Evolutionary conservation across 2,329 filamentous ascomycete species (phyloP), one percentile per base, ranked within the genome.

Genomic region (Aspergillus pseudotamarii): DNA sequence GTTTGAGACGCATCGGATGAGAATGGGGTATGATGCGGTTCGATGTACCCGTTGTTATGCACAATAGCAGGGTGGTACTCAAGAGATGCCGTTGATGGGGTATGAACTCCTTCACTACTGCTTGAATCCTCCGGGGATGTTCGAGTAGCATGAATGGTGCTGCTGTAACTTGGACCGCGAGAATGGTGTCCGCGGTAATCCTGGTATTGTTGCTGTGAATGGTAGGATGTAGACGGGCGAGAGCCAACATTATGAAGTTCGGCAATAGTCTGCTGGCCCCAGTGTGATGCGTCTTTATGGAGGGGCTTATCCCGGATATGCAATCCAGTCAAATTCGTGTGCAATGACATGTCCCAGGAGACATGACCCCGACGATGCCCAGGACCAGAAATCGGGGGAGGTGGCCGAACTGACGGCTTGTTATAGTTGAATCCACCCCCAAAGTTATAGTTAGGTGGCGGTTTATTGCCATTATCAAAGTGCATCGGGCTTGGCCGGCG

Each of bases 401-500:
- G 71, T 23, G 79, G 78, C 26, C 79, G 77, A 38, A 72, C 72
- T 9, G 72, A 64, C 5, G 76, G 73, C 30, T 74, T 74, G 8
- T 65, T 62, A 45, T 78, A 78, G 57, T 72, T 76, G 64, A 77
- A 80, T 0, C 74, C 73, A 30, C 73, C 71, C 12, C 73, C 72
- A 62, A 78, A 76, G 9, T 60, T 69, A 56, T 74, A 69, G 41
- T 60, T 70, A 4, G 69, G 67, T n/a, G 69, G 56, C n/a, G 72
- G 78, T 59, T 19, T 80, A 68, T 57, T 78, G 4, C 81, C 81
- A 48, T 79, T 72, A 68, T 96, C 92, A 11, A 93, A 79, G 72
- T 91, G 86, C 91, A 95, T 94, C 0, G 93, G 91, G 58, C 91
- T 93, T 2, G 87, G 83, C 59, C 85, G 85, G 54, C 89, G 87